Conservation (phyloP, 768 basidiomycete genomes). For the Mrakia gelida region DNA sequence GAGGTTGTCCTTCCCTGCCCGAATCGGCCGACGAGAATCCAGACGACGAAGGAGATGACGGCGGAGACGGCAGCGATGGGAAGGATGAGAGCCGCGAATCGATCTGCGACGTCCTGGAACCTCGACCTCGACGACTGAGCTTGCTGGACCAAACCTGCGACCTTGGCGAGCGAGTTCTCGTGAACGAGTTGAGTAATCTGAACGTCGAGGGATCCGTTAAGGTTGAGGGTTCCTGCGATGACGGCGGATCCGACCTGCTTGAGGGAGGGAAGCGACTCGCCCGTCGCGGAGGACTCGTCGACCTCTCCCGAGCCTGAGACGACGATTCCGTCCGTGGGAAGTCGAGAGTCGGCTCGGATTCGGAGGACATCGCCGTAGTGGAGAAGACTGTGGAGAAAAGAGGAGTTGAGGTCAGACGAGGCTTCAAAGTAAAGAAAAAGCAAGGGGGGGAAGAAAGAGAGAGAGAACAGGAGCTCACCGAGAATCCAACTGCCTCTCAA, state of each 20-base stretch:
- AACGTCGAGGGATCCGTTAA: constrained; percentile 45
- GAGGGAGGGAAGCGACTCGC: constrained; percentile 47
- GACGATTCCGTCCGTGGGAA: constrained; percentile 49
- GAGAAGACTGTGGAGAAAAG: constrained; percentile 40
- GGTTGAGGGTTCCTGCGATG: constrained; percentile 48
- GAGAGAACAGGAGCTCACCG: background rate
- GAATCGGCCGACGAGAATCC: constrained; percentile 45
- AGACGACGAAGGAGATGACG: constrained; percentile 41
- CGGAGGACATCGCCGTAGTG: constrained; percentile 47
- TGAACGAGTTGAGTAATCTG: constrained; percentile 45
- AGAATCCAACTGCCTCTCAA: background rate
- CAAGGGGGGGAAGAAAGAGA: no score
- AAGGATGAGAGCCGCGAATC: constrained; percentile 13
- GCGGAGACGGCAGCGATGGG: constrained; percentile 3
- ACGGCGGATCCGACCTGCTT: constrained; percentile 45
- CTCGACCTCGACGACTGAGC: constrained; percentile 47
- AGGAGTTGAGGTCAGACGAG: background rate
- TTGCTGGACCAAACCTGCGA: constrained; percentile 45
- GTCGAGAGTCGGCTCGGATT: constrained; percentile 43
- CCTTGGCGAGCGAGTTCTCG: constrained; percentile 49
- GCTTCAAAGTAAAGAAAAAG: no score
- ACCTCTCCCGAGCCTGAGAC: constrained; percentile 45
- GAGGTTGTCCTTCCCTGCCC: constrained; percentile 39
- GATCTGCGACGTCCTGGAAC: constrained; percentile 44
- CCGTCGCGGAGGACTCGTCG: constrained; percentile 51